A percentile compares a stretch with the other conserved stretches of the same genome.
These are phyloP conservation scores for Plasmodium vivax DNA, from an alignment of 169 alveolate species.

Conservation along the genomic window DNA sequence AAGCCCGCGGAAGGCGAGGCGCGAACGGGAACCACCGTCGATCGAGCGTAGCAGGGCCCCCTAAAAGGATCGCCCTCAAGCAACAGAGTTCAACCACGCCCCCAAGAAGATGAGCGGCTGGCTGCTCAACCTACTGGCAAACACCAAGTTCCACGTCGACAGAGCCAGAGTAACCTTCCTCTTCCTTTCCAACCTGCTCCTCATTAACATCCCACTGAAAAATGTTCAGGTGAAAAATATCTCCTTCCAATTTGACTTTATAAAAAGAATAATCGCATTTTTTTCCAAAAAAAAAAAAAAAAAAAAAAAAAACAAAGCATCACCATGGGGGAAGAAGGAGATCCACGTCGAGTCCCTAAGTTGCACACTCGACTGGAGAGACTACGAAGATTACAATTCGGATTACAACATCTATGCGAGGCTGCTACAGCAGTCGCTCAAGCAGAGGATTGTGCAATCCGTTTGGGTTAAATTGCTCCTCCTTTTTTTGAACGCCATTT, in stretches of 20 bases:
- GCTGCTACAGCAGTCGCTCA: background rate
- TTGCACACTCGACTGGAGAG: background rate
- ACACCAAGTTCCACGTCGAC: constrained; percentile 27
- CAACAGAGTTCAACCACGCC: background rate
- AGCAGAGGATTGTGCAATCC: background rate
- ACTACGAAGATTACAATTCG: constrained; percentile 16
- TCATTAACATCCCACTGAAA: constrained; percentile 42
- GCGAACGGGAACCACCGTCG: background rate
- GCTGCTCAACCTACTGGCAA: constrained; percentile 12
- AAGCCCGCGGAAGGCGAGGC: background rate
- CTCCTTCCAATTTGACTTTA: constrained; percentile 6
- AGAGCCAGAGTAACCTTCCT: background rate
- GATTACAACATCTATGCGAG: constrained; percentile 15
- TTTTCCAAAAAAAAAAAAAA: background rate
- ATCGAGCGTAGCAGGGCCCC: background rate
- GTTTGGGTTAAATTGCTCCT: constrained; percentile 1
- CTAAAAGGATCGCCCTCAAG: background rate
- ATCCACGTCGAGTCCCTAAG: constrained; percentile 23
- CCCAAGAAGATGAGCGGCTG: constrained; percentile 14
- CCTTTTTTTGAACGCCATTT: constrained; percentile 10
- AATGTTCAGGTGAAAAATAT: constrained; percentile 23
- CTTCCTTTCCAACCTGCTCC: constrained; percentile 3
- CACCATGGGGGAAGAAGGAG: background rate
- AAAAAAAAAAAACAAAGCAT: background rate
- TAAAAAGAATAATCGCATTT: constrained; percentile 1